Percentiles rank a stretch among this genome's conserved stretches.
Evolutionary conservation across 2,329 filamentous ascomycete genomes (phyloP).

Genomic region (Penicillium sp.): DNA sequence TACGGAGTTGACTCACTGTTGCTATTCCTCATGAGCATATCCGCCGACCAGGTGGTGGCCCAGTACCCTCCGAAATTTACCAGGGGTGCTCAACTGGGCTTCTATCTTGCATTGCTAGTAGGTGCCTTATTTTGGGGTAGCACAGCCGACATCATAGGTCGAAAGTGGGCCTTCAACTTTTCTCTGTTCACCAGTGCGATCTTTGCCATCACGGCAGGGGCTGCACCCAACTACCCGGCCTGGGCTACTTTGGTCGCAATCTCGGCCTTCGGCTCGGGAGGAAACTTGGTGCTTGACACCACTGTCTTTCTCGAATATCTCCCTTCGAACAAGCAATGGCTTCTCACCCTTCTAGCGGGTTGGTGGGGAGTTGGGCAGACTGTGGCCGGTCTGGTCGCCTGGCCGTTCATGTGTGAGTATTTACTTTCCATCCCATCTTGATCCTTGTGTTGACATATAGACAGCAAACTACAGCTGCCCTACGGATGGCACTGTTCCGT

Average conservation of each 20-base stretch:
- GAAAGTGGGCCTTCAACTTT: slow-evolving; percentile 30
- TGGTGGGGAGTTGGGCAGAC: slow-evolving; percentile 30
- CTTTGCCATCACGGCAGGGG: slow-evolving; percentile 24
- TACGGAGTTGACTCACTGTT: slow-evolving; percentile 26
- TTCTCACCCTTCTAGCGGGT: slow-evolving; percentile 25
- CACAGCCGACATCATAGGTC: slow-evolving; percentile 26
- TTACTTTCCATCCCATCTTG: neutral
- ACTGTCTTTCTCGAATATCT: slow-evolving; percentile 28
- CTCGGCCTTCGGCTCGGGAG: slow-evolving; percentile 27
- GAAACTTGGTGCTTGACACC: slow-evolving; percentile 27
- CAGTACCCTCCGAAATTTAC: slow-evolving; percentile 23
- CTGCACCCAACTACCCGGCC: slow-evolving; percentile 20
- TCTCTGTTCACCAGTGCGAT: slow-evolving; percentile 27
- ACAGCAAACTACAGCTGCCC: slow-evolving; percentile 26
- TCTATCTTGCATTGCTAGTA: slow-evolving; percentile 23
- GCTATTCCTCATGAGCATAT: slow-evolving; percentile 27
- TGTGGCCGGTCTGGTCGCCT: slow-evolving; percentile 25
- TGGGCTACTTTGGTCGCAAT: slow-evolving; percentile 26
- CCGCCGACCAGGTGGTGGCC: slow-evolving; percentile 24
- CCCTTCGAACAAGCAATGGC: slow-evolving; percentile 27
- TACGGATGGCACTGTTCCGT: slow-evolving; percentile 18
- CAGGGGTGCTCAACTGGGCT: slow-evolving; percentile 23
- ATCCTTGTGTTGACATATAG: neutral
- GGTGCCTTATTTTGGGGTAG: slow-evolving; percentile 28
- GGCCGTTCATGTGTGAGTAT: slow-evolving; percentile 23